Percentiles rank a stretch among this genome's conserved stretches.
These are phyloP conservation scores for Kernera saxatilis DNA, from an alignment of 345 rosid genomes.

Conservation along the genomic window DNA sequence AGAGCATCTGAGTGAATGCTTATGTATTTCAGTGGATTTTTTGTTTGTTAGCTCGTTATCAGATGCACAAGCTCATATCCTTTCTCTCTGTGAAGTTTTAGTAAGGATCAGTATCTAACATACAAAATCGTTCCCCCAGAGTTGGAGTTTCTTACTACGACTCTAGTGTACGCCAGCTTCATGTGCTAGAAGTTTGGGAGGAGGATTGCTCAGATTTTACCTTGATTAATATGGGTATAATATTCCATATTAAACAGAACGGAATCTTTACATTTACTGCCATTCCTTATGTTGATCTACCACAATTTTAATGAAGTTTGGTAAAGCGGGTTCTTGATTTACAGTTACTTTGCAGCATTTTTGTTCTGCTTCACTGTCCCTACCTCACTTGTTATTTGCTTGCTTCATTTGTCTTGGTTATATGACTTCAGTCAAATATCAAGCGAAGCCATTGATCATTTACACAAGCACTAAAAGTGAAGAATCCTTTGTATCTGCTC, in stretches of 20 bases:
- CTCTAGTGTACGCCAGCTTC: conserved; percentile 70
- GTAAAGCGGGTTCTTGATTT: neutral
- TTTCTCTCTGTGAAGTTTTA: neutral
- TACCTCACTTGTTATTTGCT: neutral
- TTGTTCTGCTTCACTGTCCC: conserved; percentile 7
- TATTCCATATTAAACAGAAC: conserved; percentile 1
- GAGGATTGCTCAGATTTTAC: conserved; percentile 70
- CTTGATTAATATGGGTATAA: conserved; percentile 68
- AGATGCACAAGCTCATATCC: neutral
- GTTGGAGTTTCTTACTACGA: conserved; percentile 91
- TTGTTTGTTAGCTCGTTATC: neutral
- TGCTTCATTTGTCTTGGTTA: conserved; percentile 4
- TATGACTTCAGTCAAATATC: conserved; percentile 64
- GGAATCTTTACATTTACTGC: neutral
- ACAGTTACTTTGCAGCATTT: neutral
- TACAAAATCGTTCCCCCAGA: conserved; percentile 33
- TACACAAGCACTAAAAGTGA: conserved; percentile 95
- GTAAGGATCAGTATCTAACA: conserved; percentile 1
- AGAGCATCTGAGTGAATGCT: neutral
- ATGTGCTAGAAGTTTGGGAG: conserved; percentile 94
- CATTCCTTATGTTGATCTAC: neutral
- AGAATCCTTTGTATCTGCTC: conserved; percentile 74
- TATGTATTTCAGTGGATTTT: neutral
- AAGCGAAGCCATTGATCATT: conserved; percentile 68
- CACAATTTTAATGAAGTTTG: neutral